These are phyloP conservation scores for Primulina tabacum DNA, from an alignment of 257 asterid genomes.

Conservation along the genomic window DNA sequence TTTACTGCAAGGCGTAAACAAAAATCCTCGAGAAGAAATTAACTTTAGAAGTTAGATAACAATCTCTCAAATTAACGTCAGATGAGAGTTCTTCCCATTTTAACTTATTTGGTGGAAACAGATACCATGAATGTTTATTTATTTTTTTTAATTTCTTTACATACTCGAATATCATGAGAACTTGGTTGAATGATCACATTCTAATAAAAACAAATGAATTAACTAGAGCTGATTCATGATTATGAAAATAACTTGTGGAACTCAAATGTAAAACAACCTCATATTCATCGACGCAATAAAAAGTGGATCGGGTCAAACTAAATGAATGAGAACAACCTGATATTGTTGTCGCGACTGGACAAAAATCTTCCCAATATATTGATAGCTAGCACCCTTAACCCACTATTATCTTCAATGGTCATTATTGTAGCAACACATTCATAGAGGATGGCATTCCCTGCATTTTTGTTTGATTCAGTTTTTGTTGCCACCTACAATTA, in stretches of 20 bases:
- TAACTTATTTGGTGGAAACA: too few relatives aligned
- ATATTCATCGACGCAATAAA: constrained; percentile 13
- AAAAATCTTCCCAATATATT: constrained; percentile 96
- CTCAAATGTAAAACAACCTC: constrained; percentile 12
- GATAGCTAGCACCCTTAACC: constrained; percentile 90
- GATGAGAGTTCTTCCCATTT: background rate
- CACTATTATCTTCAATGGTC: constrained; percentile 93
- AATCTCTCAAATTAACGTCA: background rate
- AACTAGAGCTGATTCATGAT: constrained; percentile 5
- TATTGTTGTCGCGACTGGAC: constrained; percentile 98
- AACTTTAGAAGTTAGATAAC: background rate
- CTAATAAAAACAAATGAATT: constrained; percentile 19
- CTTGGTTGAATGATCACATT: background rate
- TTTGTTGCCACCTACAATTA: constrained; percentile 88
- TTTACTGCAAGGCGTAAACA: constrained; percentile 14
- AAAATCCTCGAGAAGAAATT: background rate
- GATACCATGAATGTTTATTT: too few relatives aligned
- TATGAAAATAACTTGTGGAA: constrained; percentile 6
- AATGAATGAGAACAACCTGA: constrained; percentile 50
- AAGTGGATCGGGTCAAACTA: constrained; percentile 18
- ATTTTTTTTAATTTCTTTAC: too few relatives aligned
- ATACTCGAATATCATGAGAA: background rate
- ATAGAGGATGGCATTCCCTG: constrained; percentile 94
- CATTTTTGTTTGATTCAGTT: constrained; percentile 91
- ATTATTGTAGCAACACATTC: constrained; percentile 95